Percentiles rank a stretch among this genome's conserved stretches.
phyloP scores from a whole-genome alignment of 768 basidiomycete genomes.

The Agaricus blazei region DNA sequence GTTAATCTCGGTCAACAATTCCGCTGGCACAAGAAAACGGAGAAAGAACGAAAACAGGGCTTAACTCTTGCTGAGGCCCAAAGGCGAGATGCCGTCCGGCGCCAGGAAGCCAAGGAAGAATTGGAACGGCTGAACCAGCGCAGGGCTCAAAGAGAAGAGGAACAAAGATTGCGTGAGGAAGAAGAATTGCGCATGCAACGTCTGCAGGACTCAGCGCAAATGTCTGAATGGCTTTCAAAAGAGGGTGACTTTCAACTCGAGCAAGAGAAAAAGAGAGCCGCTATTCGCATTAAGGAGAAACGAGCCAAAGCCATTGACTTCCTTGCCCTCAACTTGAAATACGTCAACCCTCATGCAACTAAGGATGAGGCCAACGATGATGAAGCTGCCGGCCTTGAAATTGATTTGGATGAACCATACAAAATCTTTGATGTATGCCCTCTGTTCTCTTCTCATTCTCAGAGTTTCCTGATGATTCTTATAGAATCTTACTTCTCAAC shows the following conservation, averaged over 20 bases:
- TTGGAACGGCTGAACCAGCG: conserved; percentile 85
- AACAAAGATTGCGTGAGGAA: conserved; percentile 83
- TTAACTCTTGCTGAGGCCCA: conserved; percentile 75
- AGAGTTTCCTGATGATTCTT: conserved; percentile 12
- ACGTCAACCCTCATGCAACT: conserved; percentile 68
- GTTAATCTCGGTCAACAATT: conserved; percentile 95
- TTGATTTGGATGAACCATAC: conserved; percentile 98
- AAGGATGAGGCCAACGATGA: conserved; percentile 58
- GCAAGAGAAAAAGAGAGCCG: conserved; percentile 85
- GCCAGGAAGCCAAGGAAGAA: conserved; percentile 93
- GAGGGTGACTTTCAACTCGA: conserved; percentile 97
- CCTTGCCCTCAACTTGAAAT: conserved; percentile 91
- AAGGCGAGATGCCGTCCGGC: conserved; percentile 69
- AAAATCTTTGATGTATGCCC: conserved; percentile 87
- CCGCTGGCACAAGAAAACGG: conserved; percentile 97
- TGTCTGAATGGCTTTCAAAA: conserved; percentile 97
- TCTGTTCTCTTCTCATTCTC: not conserved
- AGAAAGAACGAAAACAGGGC: conserved; percentile 91
- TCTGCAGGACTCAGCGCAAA: conserved; percentile 90
- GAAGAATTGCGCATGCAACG: conserved; percentile 88
- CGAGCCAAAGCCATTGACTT: conserved; percentile 99
- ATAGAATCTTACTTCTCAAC: conserved; percentile 79
- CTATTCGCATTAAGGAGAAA: conserved; percentile 93
- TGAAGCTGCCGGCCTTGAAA: conserved; percentile 85
- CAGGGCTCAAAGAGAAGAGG: conserved; percentile 89